Evolutionary conservation across 2,329 filamentous ascomycete species (phyloP), one percentile per base, ranked within the genome.

Genomic region (Xylaria multiplex): DNA sequence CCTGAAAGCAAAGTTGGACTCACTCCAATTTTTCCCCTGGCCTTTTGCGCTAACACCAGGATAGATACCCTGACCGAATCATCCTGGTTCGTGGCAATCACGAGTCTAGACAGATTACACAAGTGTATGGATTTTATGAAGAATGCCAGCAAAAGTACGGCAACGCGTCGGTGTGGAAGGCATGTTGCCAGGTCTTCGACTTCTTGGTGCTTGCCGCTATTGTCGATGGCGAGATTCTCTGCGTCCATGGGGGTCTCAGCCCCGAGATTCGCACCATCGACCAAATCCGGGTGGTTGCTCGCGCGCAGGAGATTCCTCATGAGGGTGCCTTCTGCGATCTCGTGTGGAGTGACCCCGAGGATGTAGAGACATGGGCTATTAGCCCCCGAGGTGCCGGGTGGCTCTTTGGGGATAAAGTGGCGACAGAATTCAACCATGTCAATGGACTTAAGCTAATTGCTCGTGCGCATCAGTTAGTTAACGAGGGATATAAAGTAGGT

Each of bases 141-240:
- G 96, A 99, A 79, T 99, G 96, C 80, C 93, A 93, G 62, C 91
- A 96, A 75, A 99, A 99, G 81, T 99, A 99, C 78, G 96, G 96
- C 76, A 98, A 97, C 77, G 93, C 96, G 13, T 97, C 96, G 55
- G 96, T 99, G n/a, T 99, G 96, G 96, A 97, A 99, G 80, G 96
- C 97, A 65, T 99, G 97, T 80, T 99, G 96, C 70, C 96, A 99
- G 78, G 97, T 99, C 81, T 99, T 99, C 79, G 96, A 99, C 79
- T 99, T 97, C 79, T 88, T 99, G 35, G 97, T 96, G 2, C 86
- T 99, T 24, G 96, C 93, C 62, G 96, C 97, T 68, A 97, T 99
- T 71, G 97, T 99, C 74, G 96, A 99, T 77, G 92, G 97, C 75
- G 93, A 97, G 77, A 97, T 99, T 67, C 97, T 99, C 76, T 99